Base-by-base conservation (phyloP, 495 filamentous ascomycete genomes). In the Niebla homalea region DNA sequence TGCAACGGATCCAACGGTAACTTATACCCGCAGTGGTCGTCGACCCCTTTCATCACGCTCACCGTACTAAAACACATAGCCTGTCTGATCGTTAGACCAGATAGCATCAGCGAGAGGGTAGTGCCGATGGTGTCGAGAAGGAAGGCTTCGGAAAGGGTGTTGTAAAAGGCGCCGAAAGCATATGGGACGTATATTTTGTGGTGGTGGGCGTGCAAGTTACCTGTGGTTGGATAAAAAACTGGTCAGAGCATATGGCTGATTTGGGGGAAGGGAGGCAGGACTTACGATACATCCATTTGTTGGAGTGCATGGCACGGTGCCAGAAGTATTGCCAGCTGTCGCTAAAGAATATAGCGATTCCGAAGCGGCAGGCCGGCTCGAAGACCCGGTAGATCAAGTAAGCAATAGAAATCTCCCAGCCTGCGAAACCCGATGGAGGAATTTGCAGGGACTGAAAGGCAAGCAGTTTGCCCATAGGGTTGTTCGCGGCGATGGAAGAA, bases 261-360 rank as follows among this genome's bases (percentile, higher is more conserved):
- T 12, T 2, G 2, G 5, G 16, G 44, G 18, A n/a, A 11, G 22
- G 18, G 12, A 26, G 12, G 2, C 16, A 56, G n/a, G 36, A 78
- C 83, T 62, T 72, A 94, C 88, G 84, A 72, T 96, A 97, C 55
- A 97, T 81, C 84, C 85, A 95, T 60, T 85, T 85, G 65, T 93
- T 90, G 68, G 88, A 66, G 65, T 97, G 90, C 90, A 97, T 95
- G 26, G 78, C 78, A 23, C 90, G 83, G 70, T 97, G 90, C 63
- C 84, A 73, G 68, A 95, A 94, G 70, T 97, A 97, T 58, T 97
- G 88, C 90, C 90, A 97, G 39, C 85, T 90, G 68, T 97, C 90
- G 52, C 95, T 73, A 51, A 86, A 66, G 54, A 73, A 69, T 52
- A 89, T 74, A 29, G 80, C 89, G 26, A 87, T 49, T 50, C 74